Evolutionary conservation across 805 yeast species (phyloP).

Genomic region (Starmerella tilneyi): DNA sequence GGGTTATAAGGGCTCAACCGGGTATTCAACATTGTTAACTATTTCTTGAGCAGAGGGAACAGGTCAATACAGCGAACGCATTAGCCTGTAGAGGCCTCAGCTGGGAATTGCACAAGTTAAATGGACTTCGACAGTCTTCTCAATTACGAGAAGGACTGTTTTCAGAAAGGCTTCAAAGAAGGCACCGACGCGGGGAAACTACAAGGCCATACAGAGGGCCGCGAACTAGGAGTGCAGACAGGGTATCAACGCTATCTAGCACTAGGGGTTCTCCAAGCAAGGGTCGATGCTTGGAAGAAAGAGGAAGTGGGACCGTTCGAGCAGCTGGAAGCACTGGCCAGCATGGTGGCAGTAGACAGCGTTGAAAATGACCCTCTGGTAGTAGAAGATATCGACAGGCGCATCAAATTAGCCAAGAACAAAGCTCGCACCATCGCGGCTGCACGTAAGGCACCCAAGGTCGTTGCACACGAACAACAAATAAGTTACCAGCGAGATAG

Average conservation of each 20-base stretch:
- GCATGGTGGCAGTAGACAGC: constrained; percentile 26
- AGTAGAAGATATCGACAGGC: constrained; percentile 47
- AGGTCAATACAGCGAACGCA: neutral
- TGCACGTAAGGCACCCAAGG: constrained; percentile 23
- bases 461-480: constrained; percentile 33
- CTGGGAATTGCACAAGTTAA: neutral
- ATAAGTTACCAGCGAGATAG: constrained; percentile 26
- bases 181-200: constrained; percentile 54
- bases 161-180: constrained; percentile 58
- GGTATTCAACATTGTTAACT: too few species aligned
- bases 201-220: constrained; percentile 63
- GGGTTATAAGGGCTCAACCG: neutral
- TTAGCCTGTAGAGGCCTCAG: neutral
- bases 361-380: constrained; percentile 43
- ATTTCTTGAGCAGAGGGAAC: too few species aligned
- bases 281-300: constrained; percentile 34
- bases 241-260: constrained; percentile 39
- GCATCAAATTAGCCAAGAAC: constrained; percentile 47
- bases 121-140: constrained; percentile 22
- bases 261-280: constrained; percentile 56
- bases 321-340: constrained; percentile 13
- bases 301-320: constrained; percentile 12
- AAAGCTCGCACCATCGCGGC: constrained; percentile 46
- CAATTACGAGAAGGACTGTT: constrained; percentile 31
- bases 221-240: constrained; percentile 57